Evolutionary conservation across 495 filamentous ascomycete species (phyloP).

Genomic region (Lasiosphaeris hirsuta): DNA sequence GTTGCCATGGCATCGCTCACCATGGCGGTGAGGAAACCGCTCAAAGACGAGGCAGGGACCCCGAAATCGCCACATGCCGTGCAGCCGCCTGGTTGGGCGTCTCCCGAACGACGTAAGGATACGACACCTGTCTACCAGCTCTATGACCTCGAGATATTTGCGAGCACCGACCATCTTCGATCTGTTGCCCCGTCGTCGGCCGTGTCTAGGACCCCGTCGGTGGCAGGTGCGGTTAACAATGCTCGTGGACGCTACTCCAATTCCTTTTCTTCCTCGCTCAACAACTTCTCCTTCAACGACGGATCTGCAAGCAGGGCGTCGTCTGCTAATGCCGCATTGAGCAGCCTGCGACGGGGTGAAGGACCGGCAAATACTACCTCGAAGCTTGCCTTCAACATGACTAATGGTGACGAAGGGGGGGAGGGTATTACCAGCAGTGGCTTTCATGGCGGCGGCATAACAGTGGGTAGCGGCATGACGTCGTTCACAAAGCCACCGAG

Average conservation of each 20-base stretch:
- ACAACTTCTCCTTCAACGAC: conserved; percentile 32
- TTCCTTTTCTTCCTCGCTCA: conserved; percentile 28
- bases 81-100: conserved; percentile 12
- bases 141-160: conserved; percentile 74
- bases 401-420: neutral
- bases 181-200: conserved; percentile 39
- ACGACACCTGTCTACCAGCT: conserved; percentile 46
- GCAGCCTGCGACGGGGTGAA: conserved; percentile 27
- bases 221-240: conserved; percentile 14
- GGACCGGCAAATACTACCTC: neutral
- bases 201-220: conserved; percentile 20
- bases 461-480: conserved; percentile 33
- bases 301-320: conserved; percentile 23
- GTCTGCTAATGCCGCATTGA: conserved; percentile 31
- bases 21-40: conserved; percentile 72
- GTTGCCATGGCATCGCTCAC: conserved; percentile 87
- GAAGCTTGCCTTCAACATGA: conserved; percentile 3
- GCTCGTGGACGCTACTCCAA: conserved; percentile 24
- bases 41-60: conserved; percentile 13
- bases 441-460: conserved; percentile 27
- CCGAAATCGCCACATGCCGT: conserved; percentile 12
- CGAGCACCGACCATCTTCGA: conserved; percentile 78
- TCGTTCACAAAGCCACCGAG: conserved; percentile 28
- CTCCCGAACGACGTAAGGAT: conserved; percentile 36
- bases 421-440: conserved; percentile 1